A percentile compares a stretch with the other conserved stretches of the same genome.
These are phyloP conservation scores for Fusarium equiseti DNA, from an alignment of 2,329 filamentous ascomycete genomes.

Conservation along the genomic window DNA sequence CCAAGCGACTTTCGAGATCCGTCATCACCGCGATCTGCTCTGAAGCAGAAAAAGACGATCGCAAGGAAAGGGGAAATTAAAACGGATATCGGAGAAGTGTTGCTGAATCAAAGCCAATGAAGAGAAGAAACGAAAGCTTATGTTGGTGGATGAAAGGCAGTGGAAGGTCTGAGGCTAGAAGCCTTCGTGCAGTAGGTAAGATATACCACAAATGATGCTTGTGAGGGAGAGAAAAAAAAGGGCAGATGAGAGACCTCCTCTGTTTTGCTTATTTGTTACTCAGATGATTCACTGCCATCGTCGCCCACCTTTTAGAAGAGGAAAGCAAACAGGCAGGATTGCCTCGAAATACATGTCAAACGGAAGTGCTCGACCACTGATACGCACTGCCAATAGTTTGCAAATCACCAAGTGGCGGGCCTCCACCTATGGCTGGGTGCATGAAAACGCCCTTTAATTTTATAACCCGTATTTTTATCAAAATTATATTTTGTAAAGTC, in stretches of 20 bases:
- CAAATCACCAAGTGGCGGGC: neutral
- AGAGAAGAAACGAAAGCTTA: neutral
- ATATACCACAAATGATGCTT: neutral
- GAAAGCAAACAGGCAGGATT: neutral
- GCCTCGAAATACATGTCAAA: slow-evolving; percentile 2
- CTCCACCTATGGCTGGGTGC: slow-evolving; percentile 6
- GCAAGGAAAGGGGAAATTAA: neutral
- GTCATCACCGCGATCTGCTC: slow-evolving; percentile 30
- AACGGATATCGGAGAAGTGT: neutral
- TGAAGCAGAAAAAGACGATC: neutral
- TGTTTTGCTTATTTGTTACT: slow-evolving; percentile 5
- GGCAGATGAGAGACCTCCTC: slow-evolving; percentile 5
- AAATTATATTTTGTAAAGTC: neutral
- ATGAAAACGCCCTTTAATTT: neutral
- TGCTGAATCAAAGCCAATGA: neutral
- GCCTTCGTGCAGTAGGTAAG: slow-evolving; percentile 1
- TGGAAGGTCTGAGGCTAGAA: neutral
- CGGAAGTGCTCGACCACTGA: slow-evolving; percentile 4
- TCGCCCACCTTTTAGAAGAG: neutral
- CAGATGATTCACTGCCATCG: slow-evolving; percentile 19
- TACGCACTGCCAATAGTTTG: slow-evolving; percentile 3
- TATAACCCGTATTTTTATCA: neutral
- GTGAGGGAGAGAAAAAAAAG: slow-evolving; percentile 8
- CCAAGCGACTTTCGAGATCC: slow-evolving; percentile 34
- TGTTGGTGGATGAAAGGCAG: neutral